Percentiles rank a stretch among this genome's conserved stretches.
These are phyloP conservation scores for Xenosphaeropsis pyriputrescens DNA, from an alignment of 2,329 filamentous ascomycete genomes.

Conservation along the genomic window DNA sequence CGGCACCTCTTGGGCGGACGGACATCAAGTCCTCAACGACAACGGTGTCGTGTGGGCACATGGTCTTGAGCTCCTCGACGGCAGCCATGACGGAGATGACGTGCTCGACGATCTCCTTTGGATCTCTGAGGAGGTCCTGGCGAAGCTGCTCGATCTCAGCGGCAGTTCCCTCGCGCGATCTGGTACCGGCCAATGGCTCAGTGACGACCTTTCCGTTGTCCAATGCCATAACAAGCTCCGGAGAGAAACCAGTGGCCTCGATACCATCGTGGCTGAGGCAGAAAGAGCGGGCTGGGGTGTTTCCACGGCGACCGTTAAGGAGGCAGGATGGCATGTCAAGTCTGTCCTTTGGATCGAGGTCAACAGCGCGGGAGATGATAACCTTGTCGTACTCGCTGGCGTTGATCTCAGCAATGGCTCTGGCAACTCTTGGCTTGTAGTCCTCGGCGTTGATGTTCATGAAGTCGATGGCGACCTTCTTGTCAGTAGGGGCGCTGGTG, in stretches of 20 bases:
- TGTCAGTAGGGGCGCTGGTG: too few species aligned
- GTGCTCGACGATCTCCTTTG: slow-evolving; percentile 9
- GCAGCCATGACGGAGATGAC: slow-evolving; percentile 7
- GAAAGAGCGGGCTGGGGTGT: slow-evolving; percentile 5
- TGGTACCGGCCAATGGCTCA: slow-evolving; percentile 7
- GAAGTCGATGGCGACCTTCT: too few species aligned
- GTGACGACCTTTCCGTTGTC: slow-evolving; percentile 5
- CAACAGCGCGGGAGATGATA: slow-evolving; percentile 2
- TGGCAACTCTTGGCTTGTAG: too few species aligned
- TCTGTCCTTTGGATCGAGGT: not conserved
- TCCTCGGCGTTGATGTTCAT: too few species aligned
- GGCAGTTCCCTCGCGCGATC: slow-evolving; percentile 1
- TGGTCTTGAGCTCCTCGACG: slow-evolving; percentile 4
- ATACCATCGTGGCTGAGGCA: slow-evolving; percentile 4
- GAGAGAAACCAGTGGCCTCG: slow-evolving; percentile 9
- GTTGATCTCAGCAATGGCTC: too few species aligned
- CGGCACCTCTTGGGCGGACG: slow-evolving; percentile 5
- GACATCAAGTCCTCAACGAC: slow-evolving; percentile 9
- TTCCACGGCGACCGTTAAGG: slow-evolving; percentile 3
- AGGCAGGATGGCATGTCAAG: slow-evolving; percentile 5
- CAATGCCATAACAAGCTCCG: slow-evolving; percentile 6
- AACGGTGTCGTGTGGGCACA: slow-evolving; percentile 4
- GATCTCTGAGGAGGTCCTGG: slow-evolving; percentile 3
- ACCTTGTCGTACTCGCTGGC: slow-evolving; percentile 2
- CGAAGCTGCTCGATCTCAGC: slow-evolving; percentile 1